Evolutionary conservation across 768 basidiomycete genomes (phyloP).

Genomic region (Termitomyces sp.): DNA sequence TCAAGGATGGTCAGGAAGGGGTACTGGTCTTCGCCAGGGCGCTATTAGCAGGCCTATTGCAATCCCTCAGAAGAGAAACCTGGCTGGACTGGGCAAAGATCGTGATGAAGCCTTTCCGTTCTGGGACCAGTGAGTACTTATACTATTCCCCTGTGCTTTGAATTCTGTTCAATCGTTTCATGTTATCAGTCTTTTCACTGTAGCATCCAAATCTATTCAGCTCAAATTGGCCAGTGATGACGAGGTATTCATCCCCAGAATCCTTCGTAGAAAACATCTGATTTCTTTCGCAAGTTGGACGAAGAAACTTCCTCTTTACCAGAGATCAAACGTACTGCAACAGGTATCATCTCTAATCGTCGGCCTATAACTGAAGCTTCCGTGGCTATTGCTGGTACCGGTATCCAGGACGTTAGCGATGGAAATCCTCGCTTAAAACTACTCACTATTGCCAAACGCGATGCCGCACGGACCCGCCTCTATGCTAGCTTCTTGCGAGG

Average conservation of each 20-base stretch:
- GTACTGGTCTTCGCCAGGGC: constrained; percentile 78
- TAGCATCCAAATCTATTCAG: constrained; percentile 78
- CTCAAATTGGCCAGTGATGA: constrained; percentile 56
- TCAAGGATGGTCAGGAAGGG: constrained; percentile 88
- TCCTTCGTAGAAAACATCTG: neutral
- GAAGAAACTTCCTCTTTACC: constrained; percentile 1
- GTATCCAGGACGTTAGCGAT: constrained; percentile 29
- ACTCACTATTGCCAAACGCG: constrained; percentile 63
- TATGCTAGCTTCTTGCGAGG: constrained; percentile 84
- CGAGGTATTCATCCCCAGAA: constrained; percentile 19
- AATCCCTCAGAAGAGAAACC: constrained; percentile 77
- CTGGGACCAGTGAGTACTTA: constrained; percentile 86
- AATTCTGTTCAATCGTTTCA: neutral
- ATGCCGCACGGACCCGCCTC: constrained; percentile 67
- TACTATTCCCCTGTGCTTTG: neutral
- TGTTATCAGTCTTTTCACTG: constrained; percentile 63
- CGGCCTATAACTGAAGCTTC: constrained; percentile 48
- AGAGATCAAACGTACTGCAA: constrained; percentile 45
- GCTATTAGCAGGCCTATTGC: constrained; percentile 73
- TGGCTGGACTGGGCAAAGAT: constrained; percentile 88
- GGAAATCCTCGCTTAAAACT: constrained; percentile 38
- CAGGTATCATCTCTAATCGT: constrained; percentile 73
- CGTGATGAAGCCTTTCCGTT: constrained; percentile 95
- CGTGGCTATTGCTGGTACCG: constrained; percentile 39
- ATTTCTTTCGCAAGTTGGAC: constrained; percentile 7